Base-by-base conservation (phyloP, 2,329 filamentous ascomycete species). In the Epichloe brachyelytri region DNA sequence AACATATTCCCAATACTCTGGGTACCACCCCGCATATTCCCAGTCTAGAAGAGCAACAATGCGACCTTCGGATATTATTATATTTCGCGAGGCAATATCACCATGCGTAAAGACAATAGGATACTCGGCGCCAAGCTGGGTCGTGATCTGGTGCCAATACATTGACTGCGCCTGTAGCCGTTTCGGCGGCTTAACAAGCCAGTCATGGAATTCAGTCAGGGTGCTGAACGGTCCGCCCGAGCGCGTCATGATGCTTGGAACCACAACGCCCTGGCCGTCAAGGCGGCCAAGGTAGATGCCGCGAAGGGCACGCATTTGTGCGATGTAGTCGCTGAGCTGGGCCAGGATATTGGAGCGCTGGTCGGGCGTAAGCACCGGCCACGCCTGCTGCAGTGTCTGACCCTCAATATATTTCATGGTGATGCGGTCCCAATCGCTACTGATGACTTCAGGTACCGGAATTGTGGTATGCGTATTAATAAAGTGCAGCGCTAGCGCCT, bases 381-480 rank as follows among this genome's bases (percentile, higher is more conserved):
- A 39, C 12, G 34, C 44, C 17, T 60, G 43, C 38, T 56, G 34
- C 30, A 61, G 51, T 17, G 59, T 59, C n/a, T 62, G 55, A 1
- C 62, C 61, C 15, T 59, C 53, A 1, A 64, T 40, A 15, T 57
- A 58, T 43, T 59, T 52, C 62, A 60, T 57, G 3, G 58, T 60
- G 8, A 63, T 53, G 37, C 60, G 60, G 48, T 62, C 59, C 57
- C 53, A 63, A 1, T 57, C 58, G 19, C 58, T 60, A 39, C 56
- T 56, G 5, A 62, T 50, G n/a, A 64, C 56, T 7, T 57, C 46
- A 0, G 61, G 62, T 0, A 63, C 60, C 0, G 61, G 59, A 0
- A 64, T 63, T 0, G 56, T 57, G 0, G 60, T 63, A 3, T 62
- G 6, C n/a, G 30, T 53, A 4, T 55, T 54, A 20, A 60, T 46